Evolutionary conservation across 2,329 filamentous ascomycete species (phyloP), one percentile per base, ranked within the genome.

Genomic region (Sclerotinia glacialis): DNA sequence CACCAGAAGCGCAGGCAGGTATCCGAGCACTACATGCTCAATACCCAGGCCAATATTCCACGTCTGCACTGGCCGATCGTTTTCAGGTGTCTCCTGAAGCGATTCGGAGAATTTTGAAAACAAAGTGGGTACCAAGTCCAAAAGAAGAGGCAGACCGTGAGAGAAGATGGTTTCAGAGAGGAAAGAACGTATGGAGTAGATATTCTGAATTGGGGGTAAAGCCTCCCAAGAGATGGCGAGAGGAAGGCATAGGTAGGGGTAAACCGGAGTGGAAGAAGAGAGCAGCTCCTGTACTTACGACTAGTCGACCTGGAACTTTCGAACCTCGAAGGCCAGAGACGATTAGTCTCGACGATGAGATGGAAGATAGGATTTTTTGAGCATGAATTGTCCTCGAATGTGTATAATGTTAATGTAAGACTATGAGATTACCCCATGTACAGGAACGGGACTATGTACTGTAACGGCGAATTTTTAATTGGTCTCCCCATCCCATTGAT

Each of bases 1-100:
- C 95, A 0, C 95, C 95, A 0, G 94, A 98, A 77, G 92, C 93
- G 0, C 82, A 97, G 42, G 89, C 91, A n/a, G 93, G 93, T 52
- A 96, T 99, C 72, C 88, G 93, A 52, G 89, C 91, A 26, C 82
- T 99, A 44, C 87, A 97, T 77, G 80, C 84, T 34, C 88, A 92
- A 72, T 89, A 92, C 69, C 92, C 94, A 0, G 83, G 89, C 2
- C 83, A 84, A 67, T 97, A 93, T 79, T 90, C 89, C 5, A 96
- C 90, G 0, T 78, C 83, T 21, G 83, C 86, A 44, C 86, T 98
- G 18, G 86, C 94, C 0, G 75, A 87, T 1, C 86, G 92, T 72
- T 99, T 98, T 78, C 83, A 93, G 77, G 83, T 97, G n/a, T 93
- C 92, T 0, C 83, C 91, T 2, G 95, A 99, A 76, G 91, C 88